These are phyloP conservation scores for Conringia planisiliqua DNA, from an alignment of 345 rosid genomes.

Conservation along the genomic window DNA sequence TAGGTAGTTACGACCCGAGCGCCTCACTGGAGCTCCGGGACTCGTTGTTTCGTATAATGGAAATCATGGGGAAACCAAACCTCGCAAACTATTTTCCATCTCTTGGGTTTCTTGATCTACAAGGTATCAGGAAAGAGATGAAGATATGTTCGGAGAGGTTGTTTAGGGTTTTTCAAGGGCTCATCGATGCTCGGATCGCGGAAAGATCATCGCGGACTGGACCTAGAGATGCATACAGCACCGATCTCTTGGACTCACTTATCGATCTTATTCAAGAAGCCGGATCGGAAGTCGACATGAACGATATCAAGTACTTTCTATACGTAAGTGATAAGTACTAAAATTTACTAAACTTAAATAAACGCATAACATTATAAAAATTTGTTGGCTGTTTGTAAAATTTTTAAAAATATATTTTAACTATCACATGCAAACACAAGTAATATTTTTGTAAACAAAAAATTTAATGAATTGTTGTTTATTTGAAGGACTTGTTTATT, in stretches of 20 bases:
- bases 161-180: constrained; percentile 24
- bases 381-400: neutral
- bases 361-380: neutral
- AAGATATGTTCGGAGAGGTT: constrained; percentile 8
- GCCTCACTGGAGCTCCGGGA: constrained; percentile 33
- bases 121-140: constrained; percentile 34
- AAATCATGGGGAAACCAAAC: constrained; percentile 42
- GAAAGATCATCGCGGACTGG: constrained; percentile 1
- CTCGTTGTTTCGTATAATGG: constrained; percentile 30
- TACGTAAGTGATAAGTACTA: constrained; percentile 20
- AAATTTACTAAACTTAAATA: neutral
- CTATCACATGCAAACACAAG: neutral
- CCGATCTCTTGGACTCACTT: constrained; percentile 41
- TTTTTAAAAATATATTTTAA: neutral
- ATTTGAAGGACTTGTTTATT: constrained; percentile 49
- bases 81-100: constrained; percentile 45
- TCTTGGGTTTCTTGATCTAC: constrained; percentile 40
- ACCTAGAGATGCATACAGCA: neutral
- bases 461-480: neutral
- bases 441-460: neutral
- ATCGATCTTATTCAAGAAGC: constrained; percentile 26
- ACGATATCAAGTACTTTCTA: constrained; percentile 33
- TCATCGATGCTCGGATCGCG: constrained; percentile 27
- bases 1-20: constrained; percentile 28
- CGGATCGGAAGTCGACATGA: neutral